Base-by-base conservation (phyloP, 495 filamentous ascomycete species). In the Penicillium manginii region DNA sequence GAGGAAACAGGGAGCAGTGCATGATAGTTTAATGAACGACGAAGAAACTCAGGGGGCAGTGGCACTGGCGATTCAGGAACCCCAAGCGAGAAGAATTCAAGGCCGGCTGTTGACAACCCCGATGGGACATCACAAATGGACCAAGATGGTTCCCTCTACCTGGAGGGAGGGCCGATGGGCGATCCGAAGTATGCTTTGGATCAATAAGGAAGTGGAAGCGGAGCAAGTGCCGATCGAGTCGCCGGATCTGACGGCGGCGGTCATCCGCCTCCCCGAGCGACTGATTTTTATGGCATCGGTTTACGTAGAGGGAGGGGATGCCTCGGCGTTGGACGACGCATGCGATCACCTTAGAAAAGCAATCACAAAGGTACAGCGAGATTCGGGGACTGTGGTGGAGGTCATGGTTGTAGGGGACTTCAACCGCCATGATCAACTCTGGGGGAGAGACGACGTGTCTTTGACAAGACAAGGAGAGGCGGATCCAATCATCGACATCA, bases 381-480 rank as follows among this genome's bases (percentile, higher is more conserved):
- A 58, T 32, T 55, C 54, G 18, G 64, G 51, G 4, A 37, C 55
- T 0, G 57, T 56, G 60, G 50, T 67, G 57, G 60, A 67, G 17
- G 32, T 63, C 37, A 52, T 67, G 54, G 52, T 75, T 55, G 47
- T 65, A 48, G 68, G 70, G 46, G 68, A 76, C 63, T 73, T 73
- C 45, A 74, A 74, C 58, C 65, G 63, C 43, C 62, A 72, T 61
- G 64, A 77, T 64, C 64, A 67, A 57, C 62, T 76, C 11, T 78
- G 59, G 71, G 73, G 71, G 63, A 71, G 69, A 64, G 71, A 73
- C 51, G 53, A 66, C 14, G 60, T 76, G 37, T 60, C 61, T n/a
- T 52, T 47, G 26, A 45, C 22, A 31, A 68, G 65, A 51, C 64
- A 75, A 43, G 72, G 70, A 21, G 67, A 77, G 60, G 72, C 68